Evolutionary conservation across 148 eudicot genomes (phyloP).

Genomic region (Hydrangea macrophylla): DNA sequence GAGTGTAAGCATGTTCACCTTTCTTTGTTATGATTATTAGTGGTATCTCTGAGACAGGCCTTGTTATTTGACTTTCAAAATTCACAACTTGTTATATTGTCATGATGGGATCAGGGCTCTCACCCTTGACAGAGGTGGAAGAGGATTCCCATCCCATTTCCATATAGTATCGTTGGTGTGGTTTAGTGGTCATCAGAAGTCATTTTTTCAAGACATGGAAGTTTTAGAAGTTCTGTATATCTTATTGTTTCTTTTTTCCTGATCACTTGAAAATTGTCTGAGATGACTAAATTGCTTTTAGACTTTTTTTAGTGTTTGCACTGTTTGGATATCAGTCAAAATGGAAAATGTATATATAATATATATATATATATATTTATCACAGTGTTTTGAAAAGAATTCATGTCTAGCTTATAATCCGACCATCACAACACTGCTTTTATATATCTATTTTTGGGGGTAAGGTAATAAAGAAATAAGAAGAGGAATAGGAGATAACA

Average conservation of each 20-base stretch:
- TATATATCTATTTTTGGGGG: no score
- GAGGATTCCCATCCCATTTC: neutral
- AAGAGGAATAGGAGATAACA: no score
- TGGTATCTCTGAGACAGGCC: neutral
- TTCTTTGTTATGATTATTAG: neutral
- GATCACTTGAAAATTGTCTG: neutral
- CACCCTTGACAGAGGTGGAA: neutral
- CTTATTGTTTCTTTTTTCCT: neutral
- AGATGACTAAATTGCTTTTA: no score
- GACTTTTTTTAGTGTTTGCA: no score
- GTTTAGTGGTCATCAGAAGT: no score
- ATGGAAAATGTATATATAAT: no score
- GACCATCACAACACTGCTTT: no score
- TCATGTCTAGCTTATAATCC: no score
- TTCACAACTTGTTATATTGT: neutral
- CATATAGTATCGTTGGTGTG: no score
- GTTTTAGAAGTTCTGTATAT: neutral
- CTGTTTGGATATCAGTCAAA: no score
- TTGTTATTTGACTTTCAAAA: neutral
- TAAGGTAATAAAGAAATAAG: no score
- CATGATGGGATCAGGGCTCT: neutral
- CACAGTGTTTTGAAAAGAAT: neutral
- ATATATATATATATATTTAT: no score
- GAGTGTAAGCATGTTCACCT: slow-evolving; percentile 66
- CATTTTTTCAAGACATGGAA: neutral